Percentiles rank a stretch among this genome's conserved stretches.
Conservation (phyloP, 495 filamentous ascomycete genomes). For the Aspergillus cristatus region DNA sequence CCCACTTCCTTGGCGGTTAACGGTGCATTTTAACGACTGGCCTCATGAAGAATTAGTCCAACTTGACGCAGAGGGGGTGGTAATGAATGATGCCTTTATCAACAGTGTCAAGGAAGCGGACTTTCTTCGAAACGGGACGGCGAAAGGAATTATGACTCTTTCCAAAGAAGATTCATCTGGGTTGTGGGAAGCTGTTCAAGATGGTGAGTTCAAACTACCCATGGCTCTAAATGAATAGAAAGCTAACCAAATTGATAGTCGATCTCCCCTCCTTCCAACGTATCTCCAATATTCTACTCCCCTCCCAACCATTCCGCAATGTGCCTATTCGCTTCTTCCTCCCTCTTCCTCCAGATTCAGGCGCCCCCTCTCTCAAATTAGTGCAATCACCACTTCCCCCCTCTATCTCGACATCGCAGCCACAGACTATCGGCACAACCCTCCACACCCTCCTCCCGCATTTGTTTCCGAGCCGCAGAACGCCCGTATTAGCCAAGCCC, state of each 20-base stretch:
- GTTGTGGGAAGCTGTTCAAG: conserved; percentile 77
- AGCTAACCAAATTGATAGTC: conserved; percentile 42
- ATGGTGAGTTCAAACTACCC: conserved; percentile 46
- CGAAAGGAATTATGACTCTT: conserved; percentile 86
- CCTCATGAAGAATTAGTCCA: conserved; percentile 56
- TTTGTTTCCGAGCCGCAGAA: conserved; percentile 80
- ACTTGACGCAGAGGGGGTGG: conserved; percentile 51
- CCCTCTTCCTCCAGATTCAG: conserved; percentile 50
- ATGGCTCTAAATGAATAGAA: not conserved
- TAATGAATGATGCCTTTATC: conserved; percentile 75
- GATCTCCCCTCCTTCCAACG: conserved; percentile 62
- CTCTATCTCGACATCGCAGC: conserved; percentile 36
- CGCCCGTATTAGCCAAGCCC: conserved; percentile 81
- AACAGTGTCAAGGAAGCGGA: conserved; percentile 96
- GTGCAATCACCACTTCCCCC: conserved; percentile 60
- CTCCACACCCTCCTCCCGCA: conserved; percentile 69
- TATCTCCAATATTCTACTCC: conserved; percentile 70
- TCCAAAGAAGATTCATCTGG: conserved; percentile 79
- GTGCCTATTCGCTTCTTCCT: conserved; percentile 84
- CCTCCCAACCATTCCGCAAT: conserved; percentile 63
- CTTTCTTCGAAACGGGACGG: conserved; percentile 82
- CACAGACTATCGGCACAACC: conserved; percentile 72
- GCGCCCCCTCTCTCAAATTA: conserved; percentile 48
- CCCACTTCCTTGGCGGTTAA: conserved; percentile 69
- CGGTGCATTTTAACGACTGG: conserved; percentile 70